Percentiles rank a stretch among this genome's conserved stretches.
Evolutionary conservation across 2,329 filamentous ascomycete species (phyloP).

Genomic region (Clarireedia paspali): DNA sequence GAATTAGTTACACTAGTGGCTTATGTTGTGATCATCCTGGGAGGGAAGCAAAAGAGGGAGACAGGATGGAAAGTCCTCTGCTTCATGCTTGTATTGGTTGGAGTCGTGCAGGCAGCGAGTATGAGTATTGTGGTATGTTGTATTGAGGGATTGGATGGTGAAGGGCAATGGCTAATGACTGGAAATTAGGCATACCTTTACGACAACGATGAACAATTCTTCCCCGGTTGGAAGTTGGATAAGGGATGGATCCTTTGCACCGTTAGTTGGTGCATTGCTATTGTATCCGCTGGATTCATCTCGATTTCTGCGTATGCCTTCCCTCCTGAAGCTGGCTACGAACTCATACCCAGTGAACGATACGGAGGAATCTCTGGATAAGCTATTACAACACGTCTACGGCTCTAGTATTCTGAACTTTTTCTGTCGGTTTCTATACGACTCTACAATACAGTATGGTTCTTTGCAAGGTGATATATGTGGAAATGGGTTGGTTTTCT

Average conservation of each 20-base stretch:
- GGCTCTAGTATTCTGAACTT: not conserved
- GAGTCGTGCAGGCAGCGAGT: constrained; percentile 62
- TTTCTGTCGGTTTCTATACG: not conserved
- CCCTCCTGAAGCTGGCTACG: constrained; percentile 78
- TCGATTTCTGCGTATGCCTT: constrained; percentile 60
- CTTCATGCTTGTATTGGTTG: constrained; percentile 56
- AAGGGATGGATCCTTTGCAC: constrained; percentile 68
- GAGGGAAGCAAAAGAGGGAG: constrained; percentile 73
- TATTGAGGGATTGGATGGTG: not conserved
- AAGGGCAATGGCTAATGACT: not conserved
- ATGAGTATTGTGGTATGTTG: constrained; percentile 75
- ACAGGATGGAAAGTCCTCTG: constrained; percentile 74
- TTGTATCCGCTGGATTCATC: constrained; percentile 50
- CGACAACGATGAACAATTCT: constrained; percentile 77
- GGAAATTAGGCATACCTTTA: constrained; percentile 67
- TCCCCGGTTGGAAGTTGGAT: constrained; percentile 74
- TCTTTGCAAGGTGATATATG: not conserved
- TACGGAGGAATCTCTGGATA: constrained; percentile 1
- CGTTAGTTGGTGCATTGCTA: constrained; percentile 44
- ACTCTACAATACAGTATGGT: not conserved
- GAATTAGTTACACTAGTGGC: constrained; percentile 74
- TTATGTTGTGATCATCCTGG: constrained; percentile 68
- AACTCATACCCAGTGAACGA: constrained; percentile 52
- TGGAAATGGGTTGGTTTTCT: not conserved
- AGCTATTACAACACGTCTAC: not conserved